These are phyloP conservation scores for Gaeumannomyces sp. DNA, from an alignment of 2,329 filamentous ascomycete genomes.

Conservation along the genomic window DNA sequence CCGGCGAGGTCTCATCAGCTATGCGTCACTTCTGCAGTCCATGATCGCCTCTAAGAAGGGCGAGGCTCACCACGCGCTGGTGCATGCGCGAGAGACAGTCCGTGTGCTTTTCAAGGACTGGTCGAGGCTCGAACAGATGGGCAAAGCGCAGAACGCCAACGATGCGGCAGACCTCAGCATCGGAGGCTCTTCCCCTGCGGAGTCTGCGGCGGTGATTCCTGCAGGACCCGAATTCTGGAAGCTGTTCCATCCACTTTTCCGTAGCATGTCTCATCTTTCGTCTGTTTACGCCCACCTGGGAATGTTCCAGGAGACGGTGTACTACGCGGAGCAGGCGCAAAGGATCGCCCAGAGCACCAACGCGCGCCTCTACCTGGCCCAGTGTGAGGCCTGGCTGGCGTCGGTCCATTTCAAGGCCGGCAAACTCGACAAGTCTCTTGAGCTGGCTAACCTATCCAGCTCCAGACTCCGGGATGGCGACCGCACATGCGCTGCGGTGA, in stretches of 20 bases:
- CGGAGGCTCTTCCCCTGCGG: neutral
- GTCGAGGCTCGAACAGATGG: slow-evolving; percentile 40
- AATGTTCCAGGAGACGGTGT: slow-evolving; percentile 79
- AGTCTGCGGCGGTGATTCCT: neutral
- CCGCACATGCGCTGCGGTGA: slow-evolving; percentile 36
- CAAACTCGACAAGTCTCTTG: slow-evolving; percentile 50
- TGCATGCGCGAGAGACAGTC: slow-evolving; percentile 51
- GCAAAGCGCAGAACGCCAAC: slow-evolving; percentile 11
- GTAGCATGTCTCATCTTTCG: slow-evolving; percentile 66
- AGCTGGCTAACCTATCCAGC: slow-evolving; percentile 48
- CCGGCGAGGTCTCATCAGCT: slow-evolving; percentile 47
- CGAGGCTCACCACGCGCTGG: slow-evolving; percentile 50
- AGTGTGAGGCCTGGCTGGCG: slow-evolving; percentile 49
- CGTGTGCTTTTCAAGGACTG: slow-evolving; percentile 51
- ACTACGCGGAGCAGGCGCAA: slow-evolving; percentile 78
- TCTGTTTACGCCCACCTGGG: slow-evolving; percentile 77
- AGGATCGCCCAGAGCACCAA: slow-evolving; percentile 67
- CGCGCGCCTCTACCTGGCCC: slow-evolving; percentile 51
- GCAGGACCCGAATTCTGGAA: slow-evolving; percentile 65
- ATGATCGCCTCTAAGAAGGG: slow-evolving; percentile 58
- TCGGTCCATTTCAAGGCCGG: slow-evolving; percentile 52
- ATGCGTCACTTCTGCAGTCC: slow-evolving; percentile 59
- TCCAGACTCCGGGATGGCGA: slow-evolving; percentile 41
- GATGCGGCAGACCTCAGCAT: slow-evolving; percentile 2
- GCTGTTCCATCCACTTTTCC: slow-evolving; percentile 67